Evolutionary conservation across 1,284 basidiomycete species (phyloP), one percentile per base, ranked within the genome.

Genomic region (Porogramme epimiltina): DNA sequence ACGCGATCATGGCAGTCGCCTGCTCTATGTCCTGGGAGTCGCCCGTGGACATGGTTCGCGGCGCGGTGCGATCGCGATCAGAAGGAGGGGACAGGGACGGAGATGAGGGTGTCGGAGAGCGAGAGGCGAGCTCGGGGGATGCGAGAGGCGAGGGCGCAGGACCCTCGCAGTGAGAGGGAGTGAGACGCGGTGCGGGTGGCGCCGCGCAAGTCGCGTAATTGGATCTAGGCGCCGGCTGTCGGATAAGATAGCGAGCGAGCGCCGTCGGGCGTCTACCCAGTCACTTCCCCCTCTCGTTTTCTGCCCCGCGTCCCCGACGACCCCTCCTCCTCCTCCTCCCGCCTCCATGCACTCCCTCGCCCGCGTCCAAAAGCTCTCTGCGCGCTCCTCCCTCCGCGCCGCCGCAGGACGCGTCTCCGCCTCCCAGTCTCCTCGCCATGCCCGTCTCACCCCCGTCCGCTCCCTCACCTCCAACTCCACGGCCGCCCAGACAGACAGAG

Each of bases 401-500:
- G 78, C 77, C 44, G 77, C 81, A 43, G 74, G 76, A 44, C 79
- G 77, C 54, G 78, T 74, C 51, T 67, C 73, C 46, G 73, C 68
- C 19, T 66, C 82, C 18, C 73, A 73, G 16, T 70, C 69, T 24
- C 64, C 77, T 25, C 70, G 73, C 53, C 64, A 69, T 23, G 61
- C 62, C 52, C 60, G 57, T 37, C 63, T 63, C 43, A 62, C 60
- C 36, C 66, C 64, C 45, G 62, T 67, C 45, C 72, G 79, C 18
- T 65, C 66, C 39, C 71, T 84, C 42, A 78, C 82, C 54, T 78
- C 77, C 47, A 73, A 76, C 52, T 53, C 54, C 24, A 51, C 8
- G 16, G 28, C 51, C 19, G 78, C 80, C 4, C 82, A 84, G 64
- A 82, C 82, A 6, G 82, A 85, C 70, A 70, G 82, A 60, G 82